Conservation (phyloP, 345 rosid genomes). For the Geranium rotundifolium region DNA sequence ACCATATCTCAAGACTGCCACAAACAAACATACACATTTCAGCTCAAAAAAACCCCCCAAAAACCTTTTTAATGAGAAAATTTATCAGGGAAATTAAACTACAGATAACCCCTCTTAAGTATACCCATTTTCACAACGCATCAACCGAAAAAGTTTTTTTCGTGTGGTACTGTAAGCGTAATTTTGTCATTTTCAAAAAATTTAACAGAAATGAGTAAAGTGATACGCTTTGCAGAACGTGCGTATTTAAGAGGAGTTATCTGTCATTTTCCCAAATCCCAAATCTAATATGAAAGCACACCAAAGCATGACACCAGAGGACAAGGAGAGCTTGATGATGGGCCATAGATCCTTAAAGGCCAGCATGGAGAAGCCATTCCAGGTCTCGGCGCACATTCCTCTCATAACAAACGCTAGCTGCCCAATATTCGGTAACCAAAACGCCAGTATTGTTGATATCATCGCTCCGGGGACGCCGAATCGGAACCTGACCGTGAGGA, state of each 20-base stretch:
- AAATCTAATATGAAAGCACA: slow-evolving; percentile 5
- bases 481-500: slow-evolving; percentile 37
- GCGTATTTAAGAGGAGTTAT: no score
- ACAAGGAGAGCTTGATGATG: slow-evolving; percentile 54
- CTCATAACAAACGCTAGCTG: slow-evolving; percentile 22
- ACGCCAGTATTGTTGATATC: slow-evolving; percentile 42
- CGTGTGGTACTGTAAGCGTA: no score
- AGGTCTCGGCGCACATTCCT: slow-evolving; percentile 63
- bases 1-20: slow-evolving; percentile 87
- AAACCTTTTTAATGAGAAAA: no score
- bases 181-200: no score
- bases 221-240: no score
- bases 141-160: no score
- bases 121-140: neutral
- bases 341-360: slow-evolving; percentile 78
- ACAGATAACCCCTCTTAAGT: neutral
- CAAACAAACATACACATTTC: neutral
- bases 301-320: slow-evolving; percentile 87
- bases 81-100: no score
- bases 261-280: neutral
- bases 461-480: slow-evolving; percentile 53
- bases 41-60: no score
- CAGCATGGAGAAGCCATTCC: slow-evolving; percentile 70
- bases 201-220: no score
- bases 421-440: slow-evolving; percentile 56